Conservation (phyloP, 306 rosid species). For the Ormosia emarginata region DNA sequence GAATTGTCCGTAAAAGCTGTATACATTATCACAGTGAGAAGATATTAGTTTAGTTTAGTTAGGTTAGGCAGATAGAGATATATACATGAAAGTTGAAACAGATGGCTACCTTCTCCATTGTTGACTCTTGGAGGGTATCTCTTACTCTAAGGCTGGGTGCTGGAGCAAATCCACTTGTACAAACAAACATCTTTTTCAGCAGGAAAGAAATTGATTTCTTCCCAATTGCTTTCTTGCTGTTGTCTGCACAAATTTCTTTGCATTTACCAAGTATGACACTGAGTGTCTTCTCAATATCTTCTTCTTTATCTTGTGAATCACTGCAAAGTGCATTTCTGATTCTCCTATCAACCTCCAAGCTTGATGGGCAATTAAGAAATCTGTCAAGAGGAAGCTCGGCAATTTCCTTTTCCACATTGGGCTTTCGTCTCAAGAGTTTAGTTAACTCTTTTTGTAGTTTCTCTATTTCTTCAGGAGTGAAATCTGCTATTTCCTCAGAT, state of each 20-base stretch:
- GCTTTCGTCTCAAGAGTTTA: conserved; percentile 52
- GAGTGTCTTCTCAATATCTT: conserved; percentile 64
- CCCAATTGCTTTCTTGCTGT: conserved; percentile 47
- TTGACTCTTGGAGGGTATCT: conserved; percentile 67
- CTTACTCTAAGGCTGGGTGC: conserved; percentile 61
- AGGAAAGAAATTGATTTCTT: conserved; percentile 68
- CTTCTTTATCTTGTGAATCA: conserved; percentile 42
- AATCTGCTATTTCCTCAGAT: conserved; percentile 46
- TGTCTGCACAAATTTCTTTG: conserved; percentile 56
- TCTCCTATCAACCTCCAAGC: conserved; percentile 72
- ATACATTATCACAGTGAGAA: neutral
- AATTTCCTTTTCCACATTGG: conserved; percentile 47
- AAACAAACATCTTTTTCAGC: conserved; percentile 72
- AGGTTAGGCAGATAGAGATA: too few relatives aligned
- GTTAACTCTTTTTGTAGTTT: conserved; percentile 60
- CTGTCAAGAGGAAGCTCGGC: conserved; percentile 73
- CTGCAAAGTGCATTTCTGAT: conserved; percentile 40
- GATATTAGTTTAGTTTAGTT: too few relatives aligned
- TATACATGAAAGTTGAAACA: too few relatives aligned
- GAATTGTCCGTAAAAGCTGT: conserved; percentile 67
- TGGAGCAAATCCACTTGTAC: conserved; percentile 59
- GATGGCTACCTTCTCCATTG: conserved; percentile 69
- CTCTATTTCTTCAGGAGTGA: conserved; percentile 73
- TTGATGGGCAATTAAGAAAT: conserved; percentile 81
- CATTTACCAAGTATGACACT: conserved; percentile 61